Evolutionary conservation across 768 basidiomycete species (phyloP).

Genomic region (Suillus luteus): DNA sequence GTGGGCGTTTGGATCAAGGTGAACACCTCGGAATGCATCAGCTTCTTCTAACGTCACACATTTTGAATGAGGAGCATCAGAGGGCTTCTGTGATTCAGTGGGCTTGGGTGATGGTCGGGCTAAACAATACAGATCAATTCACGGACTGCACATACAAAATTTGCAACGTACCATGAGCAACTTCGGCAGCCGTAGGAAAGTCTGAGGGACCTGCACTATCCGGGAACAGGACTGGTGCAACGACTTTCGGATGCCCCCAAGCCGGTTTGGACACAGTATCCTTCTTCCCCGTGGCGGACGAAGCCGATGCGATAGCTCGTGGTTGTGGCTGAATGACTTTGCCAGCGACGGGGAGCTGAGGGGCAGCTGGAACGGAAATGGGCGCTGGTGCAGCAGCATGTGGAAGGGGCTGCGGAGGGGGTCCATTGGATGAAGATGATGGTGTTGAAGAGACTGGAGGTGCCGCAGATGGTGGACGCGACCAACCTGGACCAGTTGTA

Average conservation of each 20-base stretch:
- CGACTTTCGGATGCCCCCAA: conserved; percentile 67
- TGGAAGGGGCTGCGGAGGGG: conserved; percentile 47
- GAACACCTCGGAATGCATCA: conserved; percentile 92
- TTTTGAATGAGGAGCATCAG: conserved; percentile 52
- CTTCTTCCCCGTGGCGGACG: conserved; percentile 37
- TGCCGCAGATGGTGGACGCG: conserved; percentile 73
- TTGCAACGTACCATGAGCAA: conserved; percentile 69
- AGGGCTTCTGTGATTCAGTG: conserved; percentile 44
- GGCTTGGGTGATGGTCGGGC: conserved; percentile 23
- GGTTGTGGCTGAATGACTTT: conserved; percentile 71
- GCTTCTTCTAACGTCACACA: conserved; percentile 77
- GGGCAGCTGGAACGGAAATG: conserved; percentile 34
- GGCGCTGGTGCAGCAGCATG: conserved; percentile 37
- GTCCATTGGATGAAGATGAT: conserved; percentile 43
- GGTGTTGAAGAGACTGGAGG: conserved; percentile 59
- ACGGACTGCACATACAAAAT: conserved; percentile 16
- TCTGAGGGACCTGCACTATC: conserved; percentile 58
- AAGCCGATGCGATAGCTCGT: conserved; percentile 38
- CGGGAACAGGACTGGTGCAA: conserved; percentile 34
- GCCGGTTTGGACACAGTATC: conserved; percentile 51
- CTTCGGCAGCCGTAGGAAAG: conserved; percentile 97
- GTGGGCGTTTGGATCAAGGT: conserved; percentile 90
- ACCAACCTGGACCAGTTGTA: conserved; percentile 70
- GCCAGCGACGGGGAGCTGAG: conserved; percentile 56
- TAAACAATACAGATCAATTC: neutral